Conservation (phyloP, 345 rosid species). For the Erodium maritimum region DNA sequence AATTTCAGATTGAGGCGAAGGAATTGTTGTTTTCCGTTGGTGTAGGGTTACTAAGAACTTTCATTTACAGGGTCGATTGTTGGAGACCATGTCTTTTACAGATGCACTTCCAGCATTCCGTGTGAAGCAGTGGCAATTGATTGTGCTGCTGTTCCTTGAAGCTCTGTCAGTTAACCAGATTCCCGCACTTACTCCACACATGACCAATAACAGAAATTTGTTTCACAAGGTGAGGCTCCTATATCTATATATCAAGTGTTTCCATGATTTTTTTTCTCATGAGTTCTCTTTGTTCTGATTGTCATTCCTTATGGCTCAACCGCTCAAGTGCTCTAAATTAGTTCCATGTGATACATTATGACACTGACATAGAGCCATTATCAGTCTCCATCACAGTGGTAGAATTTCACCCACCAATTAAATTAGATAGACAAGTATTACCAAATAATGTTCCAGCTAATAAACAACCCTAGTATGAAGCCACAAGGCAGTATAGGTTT, state of each 20-base stretch:
- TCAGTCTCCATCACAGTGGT: no score
- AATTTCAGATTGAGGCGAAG: background rate
- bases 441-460: no score
- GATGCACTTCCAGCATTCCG: slow-evolving; percentile 63
- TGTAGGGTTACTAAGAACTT: background rate
- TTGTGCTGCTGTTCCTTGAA: slow-evolving; percentile 60
- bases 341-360: no score
- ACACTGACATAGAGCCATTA: no score
- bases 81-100: slow-evolving; percentile 73
- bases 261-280: background rate
- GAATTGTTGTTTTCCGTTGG: background rate
- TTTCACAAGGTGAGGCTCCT: slow-evolving; percentile 35
- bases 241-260: background rate
- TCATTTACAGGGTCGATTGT: slow-evolving; percentile 42
- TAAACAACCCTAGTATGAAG: no score
- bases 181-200: slow-evolving; percentile 44
- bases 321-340: no score
- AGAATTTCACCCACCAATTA: no score
- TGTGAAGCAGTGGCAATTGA: slow-evolving; percentile 67
- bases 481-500: no score
- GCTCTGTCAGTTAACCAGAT: slow-evolving; percentile 64
- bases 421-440: no score
- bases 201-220: slow-evolving; percentile 35
- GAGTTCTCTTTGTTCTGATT: no score
- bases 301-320: no score